A percentile compares a stretch with the other conserved stretches of the same genome.
phyloP scores from a whole-genome alignment of 1,139 yeast species.

The Yamadazyma aaseri region DNA sequence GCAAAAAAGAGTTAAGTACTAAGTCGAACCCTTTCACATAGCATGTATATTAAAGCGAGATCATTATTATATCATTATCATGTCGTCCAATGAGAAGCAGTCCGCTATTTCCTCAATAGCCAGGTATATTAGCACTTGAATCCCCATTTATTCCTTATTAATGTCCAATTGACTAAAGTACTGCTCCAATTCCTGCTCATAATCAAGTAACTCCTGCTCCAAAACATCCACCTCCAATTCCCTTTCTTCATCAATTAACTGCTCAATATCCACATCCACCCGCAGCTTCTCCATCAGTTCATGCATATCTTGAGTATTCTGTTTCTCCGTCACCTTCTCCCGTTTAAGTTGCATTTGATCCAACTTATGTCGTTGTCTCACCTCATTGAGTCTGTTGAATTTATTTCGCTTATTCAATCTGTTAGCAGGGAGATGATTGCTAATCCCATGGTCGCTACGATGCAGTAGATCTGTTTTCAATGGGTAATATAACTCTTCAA shows the following conservation, averaged over 20 bases:
- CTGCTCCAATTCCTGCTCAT: constrained; percentile 17
- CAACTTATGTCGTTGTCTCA: constrained; percentile 28
- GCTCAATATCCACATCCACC: constrained; percentile 25
- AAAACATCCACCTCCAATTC: constrained; percentile 12
- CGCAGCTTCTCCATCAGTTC: constrained; percentile 18
- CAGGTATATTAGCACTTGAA: too few species aligned
- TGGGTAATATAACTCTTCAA: constrained; percentile 21
- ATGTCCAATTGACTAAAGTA: constrained; percentile 7
- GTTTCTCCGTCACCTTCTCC: constrained; percentile 24
- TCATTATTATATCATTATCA: too few species aligned
- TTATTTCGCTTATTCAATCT: constrained; percentile 25
- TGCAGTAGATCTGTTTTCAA: constrained; percentile 11
- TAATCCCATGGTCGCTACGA: constrained; percentile 16
- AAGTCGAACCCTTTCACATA: too few species aligned
- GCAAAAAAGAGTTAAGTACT: too few species aligned
- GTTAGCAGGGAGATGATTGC: constrained; percentile 9
- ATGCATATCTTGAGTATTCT: constrained; percentile 20
- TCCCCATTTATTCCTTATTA: too few species aligned
- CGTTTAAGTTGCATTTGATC: constrained; percentile 24
- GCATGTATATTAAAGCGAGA: too few species aligned
- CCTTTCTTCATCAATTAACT: constrained; percentile 31
- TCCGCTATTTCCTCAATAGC: too few species aligned
- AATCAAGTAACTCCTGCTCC: constrained; percentile 9
- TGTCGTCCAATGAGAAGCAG: too few species aligned
- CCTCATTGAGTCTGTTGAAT: constrained; percentile 25